These are phyloP conservation scores for Solanum chilense DNA, from an alignment of 257 asterid species.

Conservation along the genomic window DNA sequence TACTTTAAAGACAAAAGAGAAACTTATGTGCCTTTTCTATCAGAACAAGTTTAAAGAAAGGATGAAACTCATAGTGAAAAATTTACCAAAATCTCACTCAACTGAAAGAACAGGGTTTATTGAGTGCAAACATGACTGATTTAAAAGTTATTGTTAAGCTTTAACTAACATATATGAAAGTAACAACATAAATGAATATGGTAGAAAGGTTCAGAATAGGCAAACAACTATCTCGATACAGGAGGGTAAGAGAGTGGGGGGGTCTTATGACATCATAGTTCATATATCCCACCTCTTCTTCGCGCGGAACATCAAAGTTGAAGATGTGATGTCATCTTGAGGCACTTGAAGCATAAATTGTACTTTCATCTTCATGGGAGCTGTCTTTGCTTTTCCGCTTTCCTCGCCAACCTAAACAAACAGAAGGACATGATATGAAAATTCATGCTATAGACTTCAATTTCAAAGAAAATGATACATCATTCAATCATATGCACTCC, in stretches of 20 bases:
- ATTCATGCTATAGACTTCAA: not conserved
- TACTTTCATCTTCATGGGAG: conserved; percentile 91
- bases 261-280: not conserved
- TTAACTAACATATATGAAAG: not conserved
- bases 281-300: conserved; percentile 94
- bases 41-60: not conserved
- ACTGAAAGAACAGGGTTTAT: not conserved
- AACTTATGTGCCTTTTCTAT: not conserved
- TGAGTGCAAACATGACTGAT: not conserved
- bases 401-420: conserved; percentile 71
- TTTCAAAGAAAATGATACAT: not conserved
- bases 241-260: not conserved
- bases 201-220: not conserved
- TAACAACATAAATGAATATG: not conserved
- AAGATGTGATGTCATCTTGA: conserved; percentile 62
- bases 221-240: not conserved
- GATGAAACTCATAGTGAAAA: not conserved
- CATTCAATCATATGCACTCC: not conserved
- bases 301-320: conserved; percentile 75
- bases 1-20: not conserved
- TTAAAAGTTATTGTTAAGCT: not conserved
- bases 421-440: not conserved
- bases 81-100: not conserved
- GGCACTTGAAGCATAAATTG: conserved; percentile 97
- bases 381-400: conserved; percentile 62